Base-by-base conservation (phyloP, 2,329 filamentous ascomycete genomes). In the Diaporthe citrichinensis region DNA sequence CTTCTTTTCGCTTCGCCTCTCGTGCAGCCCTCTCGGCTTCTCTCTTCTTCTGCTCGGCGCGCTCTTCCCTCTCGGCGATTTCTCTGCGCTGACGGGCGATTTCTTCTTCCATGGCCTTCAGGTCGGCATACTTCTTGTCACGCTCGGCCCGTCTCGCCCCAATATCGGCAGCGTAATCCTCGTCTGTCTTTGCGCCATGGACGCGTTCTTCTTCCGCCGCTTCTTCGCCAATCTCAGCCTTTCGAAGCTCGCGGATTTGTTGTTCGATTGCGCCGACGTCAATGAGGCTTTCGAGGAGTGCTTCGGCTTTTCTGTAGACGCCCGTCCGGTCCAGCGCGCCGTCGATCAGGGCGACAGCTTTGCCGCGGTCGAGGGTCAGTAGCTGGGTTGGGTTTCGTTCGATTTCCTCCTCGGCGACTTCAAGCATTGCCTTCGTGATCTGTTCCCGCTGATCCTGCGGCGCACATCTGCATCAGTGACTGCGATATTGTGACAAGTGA, bases 271-370 rank as follows among this genome's bases (percentile, higher is more conserved):
- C 89, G 14, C 86, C 86, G 62, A 92, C 88, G 80, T 94, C 91
- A 75, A 96, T 93, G 76, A 95, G 87, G 39, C 89, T 86, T 76
- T 92, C 90, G 67, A 96, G 91, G 68, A 92, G 90, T 10, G 89
- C 87, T 79, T 94, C 91, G 0, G 93, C 93, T 79, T 91, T 90
- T 76, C 93, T 91, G 80, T 96, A 97, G 39, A 95, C 91, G 36
- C 93, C 93, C 28, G 91, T 93, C 76, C 94, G 91, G 80, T 96
- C 94, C 25, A 95, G 90, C 1, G 93, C 93, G 74, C 94, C 94
- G 82, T 96, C 94, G 55, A 96, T 92, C 6, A 97, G 88, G 0
- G 93, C 91, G 2, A 92, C 92, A 5, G 94, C 93, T 81, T 95
- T 94, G 75, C 91, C 88, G 25, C 93, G 92, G 80, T 95, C 93